Percentiles rank a stretch among this genome's conserved stretches.
phyloP scores from a whole-genome alignment of 768 basidiomycete genomes.

The Ramaria sp. region DNA sequence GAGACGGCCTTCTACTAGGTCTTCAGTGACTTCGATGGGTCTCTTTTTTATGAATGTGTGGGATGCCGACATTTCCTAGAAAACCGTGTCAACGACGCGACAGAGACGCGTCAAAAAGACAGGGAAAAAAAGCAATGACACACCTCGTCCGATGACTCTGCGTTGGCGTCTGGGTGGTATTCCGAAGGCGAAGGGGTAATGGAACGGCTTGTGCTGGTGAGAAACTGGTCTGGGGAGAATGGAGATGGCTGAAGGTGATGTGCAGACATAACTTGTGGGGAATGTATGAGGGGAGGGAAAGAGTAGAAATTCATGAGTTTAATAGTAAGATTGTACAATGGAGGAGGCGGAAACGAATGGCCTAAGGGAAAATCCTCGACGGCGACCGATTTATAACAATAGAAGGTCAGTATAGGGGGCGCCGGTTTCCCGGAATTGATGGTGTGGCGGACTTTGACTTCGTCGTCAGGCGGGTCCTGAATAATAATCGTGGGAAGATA shows the following conservation, averaged over 20 bases:
- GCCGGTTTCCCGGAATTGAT: background rate
- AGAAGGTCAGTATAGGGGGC: background rate
- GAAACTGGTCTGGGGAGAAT: slow-evolving; percentile 8
- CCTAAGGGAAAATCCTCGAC: background rate
- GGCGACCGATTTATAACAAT: slow-evolving; percentile 7
- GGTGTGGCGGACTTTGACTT: background rate
- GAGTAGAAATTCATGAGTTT: background rate
- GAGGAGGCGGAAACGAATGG: slow-evolving; percentile 1
- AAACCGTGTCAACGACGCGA: background rate
- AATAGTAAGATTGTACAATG: slow-evolving; percentile 3
- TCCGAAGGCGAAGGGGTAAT: background rate
- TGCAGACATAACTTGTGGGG: slow-evolving; percentile 3
- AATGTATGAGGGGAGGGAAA: slow-evolving; percentile 2
- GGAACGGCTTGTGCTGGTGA: background rate
- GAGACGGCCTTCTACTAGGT: slow-evolving; percentile 4
- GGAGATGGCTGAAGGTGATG: slow-evolving; percentile 7
- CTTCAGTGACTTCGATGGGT: slow-evolving; percentile 5
- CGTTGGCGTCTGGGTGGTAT: background rate
- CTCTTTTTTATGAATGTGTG: slow-evolving; percentile 8
- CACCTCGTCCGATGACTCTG: background rate
- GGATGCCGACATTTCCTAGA: background rate
- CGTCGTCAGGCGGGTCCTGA: background rate
- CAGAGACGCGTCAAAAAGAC: background rate
- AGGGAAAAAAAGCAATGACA: no score
- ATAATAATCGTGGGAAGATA: slow-evolving; percentile 2